phyloP scores from a whole-genome alignment of 306 rosid species.

The Rosa persica region DNA sequence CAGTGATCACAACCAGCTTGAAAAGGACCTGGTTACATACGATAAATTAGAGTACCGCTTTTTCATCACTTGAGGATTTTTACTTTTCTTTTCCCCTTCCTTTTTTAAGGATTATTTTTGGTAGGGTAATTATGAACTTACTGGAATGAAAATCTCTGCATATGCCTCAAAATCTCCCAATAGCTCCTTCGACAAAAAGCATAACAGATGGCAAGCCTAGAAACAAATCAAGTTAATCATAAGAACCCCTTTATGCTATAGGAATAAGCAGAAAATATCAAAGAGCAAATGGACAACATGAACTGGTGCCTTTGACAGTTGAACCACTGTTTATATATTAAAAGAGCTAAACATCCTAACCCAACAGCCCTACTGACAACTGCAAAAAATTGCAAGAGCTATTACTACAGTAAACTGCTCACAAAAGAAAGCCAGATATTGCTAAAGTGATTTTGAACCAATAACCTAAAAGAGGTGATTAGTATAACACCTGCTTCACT shows the following conservation, averaged over 20 bases:
- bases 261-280: slow-evolving; percentile 17
- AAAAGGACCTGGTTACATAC: slow-evolving; percentile 80
- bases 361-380: slow-evolving; percentile 13
- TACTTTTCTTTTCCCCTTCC: neutral
- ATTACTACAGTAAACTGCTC: neutral
- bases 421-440: neutral
- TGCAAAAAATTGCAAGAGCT: slow-evolving; percentile 5
- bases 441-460: slow-evolving; percentile 10
- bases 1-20: slow-evolving; percentile 99
- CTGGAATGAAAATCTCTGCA: slow-evolving; percentile 91
- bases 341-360: neutral
- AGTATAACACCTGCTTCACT: slow-evolving; percentile 84
- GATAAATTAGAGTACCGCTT: slow-evolving; percentile 32
- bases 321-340: neutral
- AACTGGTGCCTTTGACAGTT: neutral
- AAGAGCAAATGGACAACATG: neutral
- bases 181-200: slow-evolving; percentile 88
- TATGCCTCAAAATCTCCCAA: slow-evolving; percentile 96
- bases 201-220: slow-evolving; percentile 91
- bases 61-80: neutral
- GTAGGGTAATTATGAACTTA: slow-evolving; percentile 48
- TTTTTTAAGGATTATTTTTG: neutral
- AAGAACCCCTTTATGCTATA: neutral
- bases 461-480: slow-evolving; percentile 19
- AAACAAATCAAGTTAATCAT: neutral